phyloP scores from a whole-genome alignment of 495 filamentous ascomycete species.

The Aspergillus incahuasiensis region DNA sequence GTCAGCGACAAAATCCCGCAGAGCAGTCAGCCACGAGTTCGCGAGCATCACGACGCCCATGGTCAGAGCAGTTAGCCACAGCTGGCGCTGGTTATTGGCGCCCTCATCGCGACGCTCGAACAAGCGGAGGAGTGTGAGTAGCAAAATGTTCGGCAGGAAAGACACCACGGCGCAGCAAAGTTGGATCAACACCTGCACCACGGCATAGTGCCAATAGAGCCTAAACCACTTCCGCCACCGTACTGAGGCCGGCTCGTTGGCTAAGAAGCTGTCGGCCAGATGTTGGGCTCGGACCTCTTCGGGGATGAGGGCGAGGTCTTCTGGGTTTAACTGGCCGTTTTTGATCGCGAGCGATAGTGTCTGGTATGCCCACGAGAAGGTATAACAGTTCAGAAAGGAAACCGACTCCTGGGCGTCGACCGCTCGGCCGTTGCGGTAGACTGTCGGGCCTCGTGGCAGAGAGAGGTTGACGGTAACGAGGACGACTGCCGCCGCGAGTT shows the following conservation, averaged over 20 bases:
- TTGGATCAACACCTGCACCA: slow-evolving; percentile 8
- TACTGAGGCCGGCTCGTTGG: neutral
- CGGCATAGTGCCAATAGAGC: slow-evolving; percentile 9
- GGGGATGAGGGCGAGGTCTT: slow-evolving; percentile 43
- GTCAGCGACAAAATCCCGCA: slow-evolving; percentile 11
- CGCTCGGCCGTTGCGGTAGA: slow-evolving; percentile 42
- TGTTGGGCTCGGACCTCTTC: slow-evolving; percentile 7
- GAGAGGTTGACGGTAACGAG: slow-evolving; percentile 8
- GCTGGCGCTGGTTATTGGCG: slow-evolving; percentile 1
- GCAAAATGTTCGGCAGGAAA: slow-evolving; percentile 10
- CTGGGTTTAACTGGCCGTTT: slow-evolving; percentile 51
- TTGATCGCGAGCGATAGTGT: slow-evolving; percentile 48
- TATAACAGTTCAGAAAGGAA: slow-evolving; percentile 54
- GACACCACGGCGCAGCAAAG: neutral
- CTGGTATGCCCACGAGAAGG: slow-evolving; percentile 50
- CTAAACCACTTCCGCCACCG: slow-evolving; percentile 10
- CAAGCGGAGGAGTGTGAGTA: slow-evolving; percentile 10
- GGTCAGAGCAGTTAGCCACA: slow-evolving; percentile 10
- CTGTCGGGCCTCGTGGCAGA: slow-evolving; percentile 58
- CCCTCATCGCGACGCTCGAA: slow-evolving; percentile 16
- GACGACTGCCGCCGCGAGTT: slow-evolving; percentile 5
- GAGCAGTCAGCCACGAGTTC: slow-evolving; percentile 10
- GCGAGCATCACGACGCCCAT: slow-evolving; percentile 11
- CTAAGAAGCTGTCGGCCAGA: slow-evolving; percentile 3
- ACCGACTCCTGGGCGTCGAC: slow-evolving; percentile 57